Conservation (phyloP, 2,329 filamentous ascomycete genomes). For the Ascochyta fabae region DNA sequence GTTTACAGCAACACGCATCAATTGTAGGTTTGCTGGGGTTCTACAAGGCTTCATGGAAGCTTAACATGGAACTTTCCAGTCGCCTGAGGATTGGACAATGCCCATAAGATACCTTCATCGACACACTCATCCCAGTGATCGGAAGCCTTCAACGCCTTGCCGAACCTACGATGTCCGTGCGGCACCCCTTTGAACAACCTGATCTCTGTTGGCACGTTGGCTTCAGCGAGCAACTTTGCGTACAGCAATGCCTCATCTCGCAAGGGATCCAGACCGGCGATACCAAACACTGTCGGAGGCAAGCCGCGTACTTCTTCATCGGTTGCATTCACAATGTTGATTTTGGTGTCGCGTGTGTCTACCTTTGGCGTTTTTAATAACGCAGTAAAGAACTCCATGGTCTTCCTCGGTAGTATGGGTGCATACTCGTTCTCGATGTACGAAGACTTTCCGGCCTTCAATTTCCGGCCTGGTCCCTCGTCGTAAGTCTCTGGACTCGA, state of each 20-base stretch:
- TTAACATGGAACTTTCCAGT: conserved; percentile 46
- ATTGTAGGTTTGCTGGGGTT: neutral
- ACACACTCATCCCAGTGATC: conserved; percentile 54
- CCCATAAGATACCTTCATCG: conserved; percentile 55
- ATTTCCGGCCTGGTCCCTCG: conserved; percentile 47
- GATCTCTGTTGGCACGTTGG: conserved; percentile 58
- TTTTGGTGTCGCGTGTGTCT: conserved; percentile 42
- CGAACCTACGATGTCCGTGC: conserved; percentile 59
- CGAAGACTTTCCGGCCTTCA: conserved; percentile 50
- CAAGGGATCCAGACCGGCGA: conserved; percentile 59
- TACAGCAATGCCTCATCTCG: conserved; percentile 59
- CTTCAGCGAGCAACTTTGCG: conserved; percentile 50
- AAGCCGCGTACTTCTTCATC: conserved; percentile 50
- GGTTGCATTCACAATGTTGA: conserved; percentile 44
- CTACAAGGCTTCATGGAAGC: conserved; percentile 7
- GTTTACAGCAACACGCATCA: too few species aligned
- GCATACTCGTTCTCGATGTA: conserved; percentile 55
- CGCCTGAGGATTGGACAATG: conserved; percentile 44
- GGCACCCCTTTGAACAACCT: conserved; percentile 61
- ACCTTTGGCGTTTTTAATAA: conserved; percentile 27
- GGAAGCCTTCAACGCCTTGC: conserved; percentile 49
- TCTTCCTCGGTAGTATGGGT: conserved; percentile 53
- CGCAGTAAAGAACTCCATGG: conserved; percentile 43
- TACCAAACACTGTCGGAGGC: conserved; percentile 56
- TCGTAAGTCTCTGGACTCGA: conserved; percentile 47